These are phyloP conservation scores for Fusarium bactridioides DNA, from an alignment of 2,329 filamentous ascomycete genomes.

Conservation along the genomic window DNA sequence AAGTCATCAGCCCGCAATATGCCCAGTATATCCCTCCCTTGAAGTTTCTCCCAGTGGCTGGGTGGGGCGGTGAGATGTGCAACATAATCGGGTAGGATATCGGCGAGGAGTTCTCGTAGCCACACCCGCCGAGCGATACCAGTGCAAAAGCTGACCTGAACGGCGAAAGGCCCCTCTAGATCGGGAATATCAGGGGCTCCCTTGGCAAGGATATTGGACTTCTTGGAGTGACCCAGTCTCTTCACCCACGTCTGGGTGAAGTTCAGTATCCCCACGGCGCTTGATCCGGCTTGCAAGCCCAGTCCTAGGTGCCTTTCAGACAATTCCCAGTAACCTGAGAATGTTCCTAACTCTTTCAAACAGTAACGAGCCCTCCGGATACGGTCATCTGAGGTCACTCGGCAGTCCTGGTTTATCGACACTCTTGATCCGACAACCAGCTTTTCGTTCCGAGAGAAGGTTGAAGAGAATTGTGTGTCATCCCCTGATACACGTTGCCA, in stretches of 20 bases:
- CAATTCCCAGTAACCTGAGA: not conserved
- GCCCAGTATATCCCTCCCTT: too few species aligned
- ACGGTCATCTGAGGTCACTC: too few species aligned
- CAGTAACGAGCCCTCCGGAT: too few species aligned
- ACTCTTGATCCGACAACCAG: rapidly evolving
- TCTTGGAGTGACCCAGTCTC: rapidly evolving
- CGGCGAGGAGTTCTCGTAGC: rapidly evolving
- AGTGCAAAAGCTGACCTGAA: not conserved
- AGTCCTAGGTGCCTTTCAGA: rapidly evolving
- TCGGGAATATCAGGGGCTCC: too few species aligned
- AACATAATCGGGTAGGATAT: too few species aligned
- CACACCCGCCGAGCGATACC: rapidly evolving
- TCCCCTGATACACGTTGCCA: too few species aligned
- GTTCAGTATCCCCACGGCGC: rapidly evolving
- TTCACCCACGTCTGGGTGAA: not conserved
- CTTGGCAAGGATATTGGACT: rapidly evolving
- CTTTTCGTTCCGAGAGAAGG: rapidly evolving
- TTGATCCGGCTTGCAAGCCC: rapidly evolving
- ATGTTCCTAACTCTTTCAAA: rapidly evolving
- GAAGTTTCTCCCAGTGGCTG: too few species aligned
- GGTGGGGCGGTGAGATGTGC: too few species aligned
- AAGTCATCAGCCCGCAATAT: too few species aligned
- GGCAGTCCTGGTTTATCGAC: rapidly evolving
- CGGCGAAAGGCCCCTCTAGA: not conserved
- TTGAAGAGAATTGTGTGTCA: too few species aligned